phyloP scores from a whole-genome alignment of 1,139 yeast species.

The Blastobotrys persicus region DNA sequence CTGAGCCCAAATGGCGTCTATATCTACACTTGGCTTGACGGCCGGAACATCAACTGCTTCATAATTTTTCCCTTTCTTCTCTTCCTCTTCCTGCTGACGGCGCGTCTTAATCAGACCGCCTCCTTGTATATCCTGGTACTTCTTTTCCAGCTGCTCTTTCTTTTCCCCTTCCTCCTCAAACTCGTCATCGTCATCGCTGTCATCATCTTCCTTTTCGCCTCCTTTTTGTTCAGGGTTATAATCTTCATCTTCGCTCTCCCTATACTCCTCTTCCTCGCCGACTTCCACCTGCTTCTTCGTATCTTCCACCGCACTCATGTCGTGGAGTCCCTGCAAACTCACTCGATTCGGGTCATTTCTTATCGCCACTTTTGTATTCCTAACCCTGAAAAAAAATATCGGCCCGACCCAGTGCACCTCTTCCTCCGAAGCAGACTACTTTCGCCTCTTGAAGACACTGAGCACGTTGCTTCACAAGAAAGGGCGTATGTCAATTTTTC shows the following conservation, averaged over 20 bases:
- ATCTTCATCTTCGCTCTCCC: slow-evolving; percentile 67
- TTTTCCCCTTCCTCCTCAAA: slow-evolving; percentile 33
- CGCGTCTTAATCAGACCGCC: slow-evolving; percentile 61
- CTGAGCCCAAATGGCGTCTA: slow-evolving; percentile 55
- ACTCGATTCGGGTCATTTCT: background rate
- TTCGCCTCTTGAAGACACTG: too few species aligned
- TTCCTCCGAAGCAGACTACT: too few species aligned
- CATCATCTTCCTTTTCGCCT: slow-evolving; percentile 24
- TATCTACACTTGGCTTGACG: slow-evolving; percentile 39
- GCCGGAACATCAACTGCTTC: slow-evolving; percentile 22
- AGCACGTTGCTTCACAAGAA: background rate
- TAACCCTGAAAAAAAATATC: background rate
- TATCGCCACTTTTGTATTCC: background rate
- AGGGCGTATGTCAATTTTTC: too few species aligned
- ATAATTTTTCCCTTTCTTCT: slow-evolving; percentile 30
- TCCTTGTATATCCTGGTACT: slow-evolving; percentile 47
- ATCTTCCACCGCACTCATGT: too few species aligned
- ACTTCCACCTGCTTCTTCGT: background rate
- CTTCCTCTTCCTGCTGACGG: slow-evolving; percentile 48
- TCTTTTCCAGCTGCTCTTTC: slow-evolving; percentile 36
- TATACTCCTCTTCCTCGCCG: slow-evolving; percentile 38
- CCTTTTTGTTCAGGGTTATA: slow-evolving; percentile 46
- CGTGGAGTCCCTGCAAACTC: too few species aligned
- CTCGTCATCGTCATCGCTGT: slow-evolving; percentile 20
- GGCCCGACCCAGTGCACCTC: too few species aligned